These are phyloP conservation scores for Macrolepiota albuminosa DNA, from an alignment of 768 basidiomycete species.

Conservation along the genomic window DNA sequence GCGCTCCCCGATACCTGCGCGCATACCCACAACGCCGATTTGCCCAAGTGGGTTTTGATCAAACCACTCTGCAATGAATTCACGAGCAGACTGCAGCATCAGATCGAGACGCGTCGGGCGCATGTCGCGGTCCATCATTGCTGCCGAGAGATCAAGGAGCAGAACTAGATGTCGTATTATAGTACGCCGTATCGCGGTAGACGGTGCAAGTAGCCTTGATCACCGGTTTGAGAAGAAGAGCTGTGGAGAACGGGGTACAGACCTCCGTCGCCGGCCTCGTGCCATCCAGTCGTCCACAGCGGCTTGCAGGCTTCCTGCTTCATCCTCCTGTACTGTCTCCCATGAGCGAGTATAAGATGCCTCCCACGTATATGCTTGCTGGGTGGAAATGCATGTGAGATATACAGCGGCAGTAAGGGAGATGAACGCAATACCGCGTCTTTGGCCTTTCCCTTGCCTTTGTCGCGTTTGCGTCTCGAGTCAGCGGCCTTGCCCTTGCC, in stretches of 20 bases:
- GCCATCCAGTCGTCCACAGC: constrained; percentile 90
- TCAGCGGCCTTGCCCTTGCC: constrained; percentile 41
- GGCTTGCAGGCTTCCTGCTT: constrained; percentile 82
- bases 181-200: constrained; percentile 83
- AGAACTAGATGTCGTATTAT: constrained; percentile 96
- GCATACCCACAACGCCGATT: constrained; percentile 91
- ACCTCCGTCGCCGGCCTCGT: constrained; percentile 80
- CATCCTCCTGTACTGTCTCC: constrained; percentile 98
- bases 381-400: constrained; percentile 6
- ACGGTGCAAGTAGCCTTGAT: constrained; percentile 69
- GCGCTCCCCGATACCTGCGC: constrained; percentile 86
- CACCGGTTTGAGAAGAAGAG: constrained; percentile 1
- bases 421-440: constrained; percentile 31
- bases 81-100: constrained; percentile 83
- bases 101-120: constrained; percentile 92
- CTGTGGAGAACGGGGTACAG: constrained; percentile 15
- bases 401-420: neutral
- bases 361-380: constrained; percentile 95
- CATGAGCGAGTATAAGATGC: constrained; percentile 91
- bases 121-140: constrained; percentile 97
- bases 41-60: constrained; percentile 99
- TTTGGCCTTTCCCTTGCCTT: constrained; percentile 54
- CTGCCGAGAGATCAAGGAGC: constrained; percentile 83
- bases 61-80: constrained; percentile 96
- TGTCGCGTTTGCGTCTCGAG: constrained; percentile 22